Conservation (phyloP, 345 rosid species). For the Hirschfeldia incana region DNA sequence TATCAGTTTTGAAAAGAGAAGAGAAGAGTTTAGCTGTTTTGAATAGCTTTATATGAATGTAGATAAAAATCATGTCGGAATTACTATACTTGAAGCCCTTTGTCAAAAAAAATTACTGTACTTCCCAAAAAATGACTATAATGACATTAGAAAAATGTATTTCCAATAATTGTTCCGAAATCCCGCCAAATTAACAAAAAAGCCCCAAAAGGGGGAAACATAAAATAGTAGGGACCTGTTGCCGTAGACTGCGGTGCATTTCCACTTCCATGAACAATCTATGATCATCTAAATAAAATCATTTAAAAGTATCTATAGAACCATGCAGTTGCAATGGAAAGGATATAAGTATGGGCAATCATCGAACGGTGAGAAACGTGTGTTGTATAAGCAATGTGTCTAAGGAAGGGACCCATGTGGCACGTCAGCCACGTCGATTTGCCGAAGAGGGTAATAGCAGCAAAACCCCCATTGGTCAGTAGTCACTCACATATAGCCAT, state of each 20-base stretch:
- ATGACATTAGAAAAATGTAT: not conserved
- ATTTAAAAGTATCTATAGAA: not conserved
- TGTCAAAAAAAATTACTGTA: too few relatives aligned
- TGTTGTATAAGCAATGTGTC: not conserved
- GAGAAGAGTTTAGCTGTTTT: too few relatives aligned
- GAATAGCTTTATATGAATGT: not conserved
- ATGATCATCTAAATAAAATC: not conserved
- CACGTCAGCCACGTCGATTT: conserved; percentile 26
- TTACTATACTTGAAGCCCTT: not conserved
- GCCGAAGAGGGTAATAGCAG: conserved; percentile 1
- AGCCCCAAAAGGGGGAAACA: conserved; percentile 25
- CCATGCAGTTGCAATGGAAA: conserved; percentile 6
- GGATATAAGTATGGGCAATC: conserved; percentile 24
- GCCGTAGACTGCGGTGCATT: conserved; percentile 29
- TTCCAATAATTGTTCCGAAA: conserved; percentile 14
- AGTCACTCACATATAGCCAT: conserved; percentile 31
- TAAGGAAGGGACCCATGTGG: conserved; percentile 14
- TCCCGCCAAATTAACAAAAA: conserved; percentile 27
- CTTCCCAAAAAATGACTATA: not conserved
- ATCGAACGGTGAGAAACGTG: conserved; percentile 32
- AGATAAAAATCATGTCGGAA: not conserved
- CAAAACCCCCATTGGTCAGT: conserved; percentile 8
- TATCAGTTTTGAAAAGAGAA: too few relatives aligned
- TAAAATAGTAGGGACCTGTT: conserved; percentile 24
- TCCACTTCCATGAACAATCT: conserved; percentile 30